Conservation (phyloP, 177 flowering plant species). For the Vitis hybrid region DNA sequence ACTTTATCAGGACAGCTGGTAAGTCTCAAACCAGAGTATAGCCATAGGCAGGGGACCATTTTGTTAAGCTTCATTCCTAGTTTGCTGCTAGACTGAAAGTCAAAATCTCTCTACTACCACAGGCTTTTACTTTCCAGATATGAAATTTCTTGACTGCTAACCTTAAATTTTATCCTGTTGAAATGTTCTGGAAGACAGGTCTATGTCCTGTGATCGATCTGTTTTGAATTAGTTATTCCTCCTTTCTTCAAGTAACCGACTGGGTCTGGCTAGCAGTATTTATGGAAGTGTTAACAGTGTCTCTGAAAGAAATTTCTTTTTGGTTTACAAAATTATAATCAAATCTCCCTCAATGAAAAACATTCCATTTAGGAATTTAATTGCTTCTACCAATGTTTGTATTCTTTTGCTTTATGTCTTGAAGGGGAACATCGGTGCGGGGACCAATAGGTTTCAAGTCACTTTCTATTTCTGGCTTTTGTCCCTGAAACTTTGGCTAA, state of each 20-base stretch:
- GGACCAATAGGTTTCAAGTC: conserved; percentile 49
- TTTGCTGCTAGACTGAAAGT: neutral
- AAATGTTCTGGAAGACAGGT: neutral
- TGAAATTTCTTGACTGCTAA: neutral
- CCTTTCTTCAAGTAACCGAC: neutral
- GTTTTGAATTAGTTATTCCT: neutral
- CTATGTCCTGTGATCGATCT: neutral
- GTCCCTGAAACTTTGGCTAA: conserved; percentile 35
- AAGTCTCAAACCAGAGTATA: neutral
- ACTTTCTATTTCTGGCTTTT: conserved; percentile 37
- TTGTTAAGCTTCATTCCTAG: neutral
- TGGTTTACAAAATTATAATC: neutral
- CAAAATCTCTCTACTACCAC: neutral
- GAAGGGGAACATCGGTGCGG: conserved; percentile 17
- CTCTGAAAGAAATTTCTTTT: neutral
- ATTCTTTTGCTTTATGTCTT: conserved; percentile 26
- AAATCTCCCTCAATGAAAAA: conserved; percentile 13
- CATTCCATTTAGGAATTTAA: conserved; percentile 23
- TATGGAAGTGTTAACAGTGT: neutral
- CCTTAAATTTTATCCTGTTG: neutral
- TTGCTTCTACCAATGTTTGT: conserved; percentile 21
- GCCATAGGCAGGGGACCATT: neutral
- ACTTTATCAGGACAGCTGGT: neutral
- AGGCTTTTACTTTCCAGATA: neutral
- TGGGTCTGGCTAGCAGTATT: neutral